Evolutionary conservation across 371 early-diverging fungal genomes (phyloP).

Genomic region (Batrachochytrium dendrobatidis): DNA sequence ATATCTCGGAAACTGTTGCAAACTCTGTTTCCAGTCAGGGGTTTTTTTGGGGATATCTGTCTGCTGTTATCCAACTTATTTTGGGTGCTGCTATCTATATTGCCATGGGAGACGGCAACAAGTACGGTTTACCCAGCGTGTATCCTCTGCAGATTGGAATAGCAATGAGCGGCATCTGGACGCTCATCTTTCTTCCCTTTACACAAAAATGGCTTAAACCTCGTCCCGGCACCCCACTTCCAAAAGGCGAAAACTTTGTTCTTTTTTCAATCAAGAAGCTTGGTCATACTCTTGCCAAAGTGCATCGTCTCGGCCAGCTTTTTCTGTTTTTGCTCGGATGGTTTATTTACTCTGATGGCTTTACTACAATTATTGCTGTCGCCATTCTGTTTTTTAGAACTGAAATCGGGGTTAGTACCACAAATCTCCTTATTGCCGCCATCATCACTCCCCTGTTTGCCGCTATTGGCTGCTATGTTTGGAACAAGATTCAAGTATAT

Average conservation of each 20-base stretch:
- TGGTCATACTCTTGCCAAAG: slow-evolving; percentile 15
- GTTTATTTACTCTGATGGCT: slow-evolving; percentile 36
- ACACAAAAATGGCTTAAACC: slow-evolving; percentile 23
- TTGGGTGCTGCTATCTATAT: slow-evolving; percentile 38
- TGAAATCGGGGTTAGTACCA: slow-evolving; percentile 20
- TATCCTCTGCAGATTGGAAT: slow-evolving; percentile 46
- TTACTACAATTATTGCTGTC: slow-evolving; percentile 30
- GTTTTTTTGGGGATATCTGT: slow-evolving; percentile 40
- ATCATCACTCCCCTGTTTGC: slow-evolving; percentile 40
- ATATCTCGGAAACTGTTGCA: slow-evolving; percentile 23
- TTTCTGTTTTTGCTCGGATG: slow-evolving; percentile 34
- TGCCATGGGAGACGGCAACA: slow-evolving; percentile 15
- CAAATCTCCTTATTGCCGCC: slow-evolving; percentile 23
- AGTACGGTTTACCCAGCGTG: slow-evolving; percentile 12
- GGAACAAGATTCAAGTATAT: slow-evolving; percentile 36
- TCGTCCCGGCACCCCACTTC: slow-evolving; percentile 52
- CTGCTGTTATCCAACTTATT: slow-evolving; percentile 37
- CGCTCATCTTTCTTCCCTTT: slow-evolving; percentile 32
- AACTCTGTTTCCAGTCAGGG: slow-evolving; percentile 42
- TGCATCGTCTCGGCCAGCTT: slow-evolving; percentile 23
- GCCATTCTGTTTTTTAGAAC: slow-evolving; percentile 45
- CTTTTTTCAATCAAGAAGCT: slow-evolving; percentile 40
- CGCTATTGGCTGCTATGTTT: slow-evolving; percentile 43
- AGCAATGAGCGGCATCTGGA: slow-evolving; percentile 47
- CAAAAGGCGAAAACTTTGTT: slow-evolving; percentile 35